These are phyloP conservation scores for Inonotus hispidus DNA, from an alignment of 1,284 basidiomycete genomes.

Conservation along the genomic window DNA sequence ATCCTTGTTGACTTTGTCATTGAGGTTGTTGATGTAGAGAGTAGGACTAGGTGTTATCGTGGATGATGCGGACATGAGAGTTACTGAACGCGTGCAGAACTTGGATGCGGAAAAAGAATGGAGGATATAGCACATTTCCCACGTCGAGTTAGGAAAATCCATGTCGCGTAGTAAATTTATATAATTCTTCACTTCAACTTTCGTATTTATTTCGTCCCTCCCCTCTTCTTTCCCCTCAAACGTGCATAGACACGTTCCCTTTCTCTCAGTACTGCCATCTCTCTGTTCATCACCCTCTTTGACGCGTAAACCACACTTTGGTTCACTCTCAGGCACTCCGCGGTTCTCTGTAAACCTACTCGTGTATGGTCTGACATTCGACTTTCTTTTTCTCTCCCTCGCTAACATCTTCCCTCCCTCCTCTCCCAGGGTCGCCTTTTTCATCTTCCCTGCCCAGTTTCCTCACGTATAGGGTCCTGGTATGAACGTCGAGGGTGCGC, in stretches of 20 bases:
- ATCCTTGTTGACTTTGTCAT: conserved; percentile 91
- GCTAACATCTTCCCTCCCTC: neutral
- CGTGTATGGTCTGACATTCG: conserved; percentile 11
- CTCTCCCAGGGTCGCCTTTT: conserved; percentile 7
- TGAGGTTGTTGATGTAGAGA: conserved; percentile 92
- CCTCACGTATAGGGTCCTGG: neutral
- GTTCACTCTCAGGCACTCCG: neutral
- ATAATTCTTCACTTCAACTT: no score
- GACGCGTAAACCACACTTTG: neutral
- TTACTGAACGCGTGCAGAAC: neutral
- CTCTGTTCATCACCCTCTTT: neutral
- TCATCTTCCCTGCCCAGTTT: neutral
- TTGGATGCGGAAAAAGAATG: no score
- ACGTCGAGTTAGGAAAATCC: neutral
- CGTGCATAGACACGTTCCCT: conserved; percentile 2
- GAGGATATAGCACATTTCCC: no score
- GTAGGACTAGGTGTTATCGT: conserved; percentile 73
- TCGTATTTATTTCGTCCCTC: no score
- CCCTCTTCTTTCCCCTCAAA: no score
- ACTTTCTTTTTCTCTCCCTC: conserved; percentile 2
- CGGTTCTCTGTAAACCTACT: neutral
- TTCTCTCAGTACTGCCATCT: neutral
- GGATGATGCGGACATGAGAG: conserved; percentile 1
- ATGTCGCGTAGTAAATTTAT: neutral
- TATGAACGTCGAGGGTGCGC: conserved; percentile 34